Evolutionary conservation across 495 filamentous ascomycete species (phyloP).

Genomic region (Penicillium alfredii): DNA sequence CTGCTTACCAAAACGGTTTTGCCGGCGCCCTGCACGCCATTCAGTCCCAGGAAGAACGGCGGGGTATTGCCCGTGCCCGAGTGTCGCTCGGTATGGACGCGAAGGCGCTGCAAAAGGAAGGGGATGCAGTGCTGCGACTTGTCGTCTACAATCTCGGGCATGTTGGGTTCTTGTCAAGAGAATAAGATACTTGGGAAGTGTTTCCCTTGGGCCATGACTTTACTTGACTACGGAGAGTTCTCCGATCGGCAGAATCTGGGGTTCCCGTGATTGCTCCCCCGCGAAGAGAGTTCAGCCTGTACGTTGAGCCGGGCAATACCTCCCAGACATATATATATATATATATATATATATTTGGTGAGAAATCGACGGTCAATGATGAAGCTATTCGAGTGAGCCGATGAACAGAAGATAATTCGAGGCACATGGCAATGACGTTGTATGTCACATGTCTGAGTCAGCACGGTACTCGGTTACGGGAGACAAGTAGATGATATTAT

Average conservation of each 20-base stretch:
- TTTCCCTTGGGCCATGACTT: conserved; percentile 3
- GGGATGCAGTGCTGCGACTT: conserved; percentile 82
- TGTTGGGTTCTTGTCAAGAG: conserved; percentile 11
- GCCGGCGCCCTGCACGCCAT: conserved; percentile 76
- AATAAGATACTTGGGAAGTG: conserved; percentile 1
- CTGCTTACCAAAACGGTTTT: conserved; percentile 77
- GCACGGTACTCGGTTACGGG: conserved; percentile 17
- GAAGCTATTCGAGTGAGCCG: too few relatives aligned
- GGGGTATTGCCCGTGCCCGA: conserved; percentile 34
- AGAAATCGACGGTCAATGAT: too few relatives aligned
- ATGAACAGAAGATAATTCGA: too few relatives aligned
- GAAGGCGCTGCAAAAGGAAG: conserved; percentile 68
- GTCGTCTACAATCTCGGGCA: conserved; percentile 67
- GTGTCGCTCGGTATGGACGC: conserved; percentile 40
- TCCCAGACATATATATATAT: too few relatives aligned
- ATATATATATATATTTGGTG: too few relatives aligned
- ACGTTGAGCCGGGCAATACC: too few relatives aligned
- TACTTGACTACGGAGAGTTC: conserved; percentile 17
- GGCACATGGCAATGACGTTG: conserved; percentile 24
- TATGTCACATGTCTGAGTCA: conserved; percentile 33
- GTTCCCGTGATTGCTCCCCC: too few relatives aligned
- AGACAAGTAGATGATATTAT: neutral
- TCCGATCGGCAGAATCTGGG: conserved; percentile 20
- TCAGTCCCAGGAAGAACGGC: conserved; percentile 56
- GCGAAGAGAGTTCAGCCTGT: too few relatives aligned